Conservation (phyloP, 2,329 filamentous ascomycete species). For the Proliferodiscus dingleyae region DNA sequence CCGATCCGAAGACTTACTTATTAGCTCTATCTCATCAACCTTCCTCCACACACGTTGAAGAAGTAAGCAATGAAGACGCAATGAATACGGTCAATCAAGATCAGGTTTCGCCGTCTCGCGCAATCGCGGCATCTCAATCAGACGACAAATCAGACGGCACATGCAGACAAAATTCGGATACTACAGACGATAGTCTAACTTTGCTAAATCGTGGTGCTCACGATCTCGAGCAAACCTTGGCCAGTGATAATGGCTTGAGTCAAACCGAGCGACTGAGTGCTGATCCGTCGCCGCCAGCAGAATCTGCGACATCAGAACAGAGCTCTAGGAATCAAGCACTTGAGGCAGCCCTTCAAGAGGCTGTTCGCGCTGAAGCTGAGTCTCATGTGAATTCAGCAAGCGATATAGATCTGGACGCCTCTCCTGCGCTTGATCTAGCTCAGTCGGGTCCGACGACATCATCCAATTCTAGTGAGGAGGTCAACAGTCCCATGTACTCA, state of each 20-base stretch:
- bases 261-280: no score
- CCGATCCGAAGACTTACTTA: conserved; percentile 17
- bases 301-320: not conserved
- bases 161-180: no score
- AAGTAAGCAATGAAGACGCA: not conserved
- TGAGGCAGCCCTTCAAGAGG: conserved; percentile 26
- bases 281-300: no score
- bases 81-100: not conserved
- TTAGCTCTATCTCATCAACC: conserved; percentile 10
- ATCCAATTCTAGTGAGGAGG: conserved; percentile 11
- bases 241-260: no score
- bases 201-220: no score
- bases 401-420: conserved; percentile 24
- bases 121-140: not conserved
- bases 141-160: not conserved
- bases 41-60: conserved; percentile 1
- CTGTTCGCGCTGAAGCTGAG: conserved; percentile 26
- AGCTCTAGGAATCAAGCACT: conserved; percentile 19
- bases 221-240: no score
- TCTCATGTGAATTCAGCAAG: conserved; percentile 11
- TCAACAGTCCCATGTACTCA: conserved; percentile 22
- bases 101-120: not conserved
- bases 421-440: conserved; percentile 17
- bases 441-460: conserved; percentile 10
- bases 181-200: no score